phyloP scores from a whole-genome alignment of 371 early-diverging fungal species.

The Mortierella sp. region DNA sequence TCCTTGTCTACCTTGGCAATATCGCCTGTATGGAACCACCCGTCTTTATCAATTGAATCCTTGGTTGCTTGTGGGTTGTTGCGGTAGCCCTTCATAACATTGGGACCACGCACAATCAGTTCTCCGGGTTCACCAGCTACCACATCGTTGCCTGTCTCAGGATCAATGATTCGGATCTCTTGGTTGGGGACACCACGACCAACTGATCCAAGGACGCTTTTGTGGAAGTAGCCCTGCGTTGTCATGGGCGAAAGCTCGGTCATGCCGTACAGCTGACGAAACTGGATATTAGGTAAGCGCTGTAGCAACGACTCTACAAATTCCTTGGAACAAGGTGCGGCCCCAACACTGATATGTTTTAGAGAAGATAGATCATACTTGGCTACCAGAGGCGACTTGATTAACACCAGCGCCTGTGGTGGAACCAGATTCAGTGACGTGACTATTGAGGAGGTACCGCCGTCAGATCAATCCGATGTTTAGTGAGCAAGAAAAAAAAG shows the following conservation, averaged over 20 bases:
- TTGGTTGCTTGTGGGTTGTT: conserved; percentile 70
- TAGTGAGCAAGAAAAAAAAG: no score
- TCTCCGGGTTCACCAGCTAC: conserved; percentile 66
- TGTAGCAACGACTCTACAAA: conserved; percentile 55
- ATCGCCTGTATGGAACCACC: conserved; percentile 86
- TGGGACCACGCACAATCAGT: conserved; percentile 78
- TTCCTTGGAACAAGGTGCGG: conserved; percentile 77
- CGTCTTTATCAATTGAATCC: conserved; percentile 68
- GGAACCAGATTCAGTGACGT: conserved; percentile 74
- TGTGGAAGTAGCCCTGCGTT: neutral
- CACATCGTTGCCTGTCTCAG: conserved; percentile 51
- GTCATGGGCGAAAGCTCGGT: conserved; percentile 63
- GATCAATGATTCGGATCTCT: conserved; percentile 28
- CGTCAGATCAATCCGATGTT: neutral
- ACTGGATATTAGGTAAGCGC: conserved; percentile 55
- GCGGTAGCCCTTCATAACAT: conserved; percentile 67
- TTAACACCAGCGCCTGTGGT: conserved; percentile 70
- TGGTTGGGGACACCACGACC: conserved; percentile 70
- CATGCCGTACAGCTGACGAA: conserved; percentile 76
- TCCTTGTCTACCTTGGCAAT: conserved; percentile 68
- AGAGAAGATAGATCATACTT: conserved; percentile 71
- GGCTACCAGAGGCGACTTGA: conserved; percentile 65
- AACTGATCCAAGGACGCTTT: conserved; percentile 58
- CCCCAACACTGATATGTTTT: conserved; percentile 67
- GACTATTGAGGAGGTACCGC: conserved; percentile 20